Percentiles rank a stretch among this genome's conserved stretches.
Conservation (phyloP, 208 protist species). For the Lotmaria passim region DNA sequence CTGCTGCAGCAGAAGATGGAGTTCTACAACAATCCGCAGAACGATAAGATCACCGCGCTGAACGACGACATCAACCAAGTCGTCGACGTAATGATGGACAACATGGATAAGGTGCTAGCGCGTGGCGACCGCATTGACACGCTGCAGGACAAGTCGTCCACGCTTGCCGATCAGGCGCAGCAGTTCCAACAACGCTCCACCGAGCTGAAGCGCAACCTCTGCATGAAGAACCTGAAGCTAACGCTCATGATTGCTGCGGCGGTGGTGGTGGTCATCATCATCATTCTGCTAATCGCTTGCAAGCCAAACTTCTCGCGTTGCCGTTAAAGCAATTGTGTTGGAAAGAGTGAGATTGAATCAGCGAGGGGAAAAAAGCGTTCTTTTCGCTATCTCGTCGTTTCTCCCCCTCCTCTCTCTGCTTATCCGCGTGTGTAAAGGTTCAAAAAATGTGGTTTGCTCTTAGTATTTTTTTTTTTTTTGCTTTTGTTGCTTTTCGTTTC, state of each 20-base stretch:
- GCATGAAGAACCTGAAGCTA: constrained; percentile 91
- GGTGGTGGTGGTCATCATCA: constrained; percentile 75
- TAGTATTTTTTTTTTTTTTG: constrained; percentile 1
- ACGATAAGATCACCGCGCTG: constrained; percentile 90
- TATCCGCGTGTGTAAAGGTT: no score
- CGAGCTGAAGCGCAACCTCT: constrained; percentile 89
- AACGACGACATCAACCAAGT: constrained; percentile 92
- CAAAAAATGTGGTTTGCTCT: neutral
- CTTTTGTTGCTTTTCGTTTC: constrained; percentile 4
- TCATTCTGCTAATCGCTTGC: constrained; percentile 87
- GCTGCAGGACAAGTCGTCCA: constrained; percentile 86
- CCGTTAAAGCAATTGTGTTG: no score
- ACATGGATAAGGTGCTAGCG: constrained; percentile 91
- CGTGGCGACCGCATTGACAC: constrained; percentile 89
- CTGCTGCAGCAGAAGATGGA: constrained; percentile 93
- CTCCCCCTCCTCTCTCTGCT: constrained; percentile 1
- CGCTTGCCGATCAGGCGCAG: constrained; percentile 81
- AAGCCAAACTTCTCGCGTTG: constrained; percentile 90
- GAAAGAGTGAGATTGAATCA: neutral
- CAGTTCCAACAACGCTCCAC: constrained; percentile 86
- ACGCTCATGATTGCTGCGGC: constrained; percentile 79
- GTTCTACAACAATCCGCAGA: constrained; percentile 93
- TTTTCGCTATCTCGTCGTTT: constrained; percentile 13
- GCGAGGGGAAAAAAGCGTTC: neutral
- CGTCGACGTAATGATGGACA: constrained; percentile 94